These are phyloP conservation scores for Psilocybe sp. DNA, from an alignment of 768 basidiomycete genomes.

Conservation along the genomic window DNA sequence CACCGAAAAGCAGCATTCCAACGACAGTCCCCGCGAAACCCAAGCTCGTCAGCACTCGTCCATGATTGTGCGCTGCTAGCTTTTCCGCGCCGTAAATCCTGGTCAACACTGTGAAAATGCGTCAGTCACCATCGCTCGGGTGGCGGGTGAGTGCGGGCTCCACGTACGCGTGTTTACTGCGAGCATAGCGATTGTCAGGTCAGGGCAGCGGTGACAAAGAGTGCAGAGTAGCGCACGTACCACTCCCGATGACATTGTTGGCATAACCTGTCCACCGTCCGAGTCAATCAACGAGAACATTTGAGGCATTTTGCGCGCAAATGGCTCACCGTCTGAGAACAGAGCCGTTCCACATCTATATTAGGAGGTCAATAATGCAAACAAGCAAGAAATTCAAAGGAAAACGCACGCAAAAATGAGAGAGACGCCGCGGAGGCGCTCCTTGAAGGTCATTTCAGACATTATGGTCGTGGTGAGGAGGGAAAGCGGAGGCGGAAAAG, in stretches of 20 bases:
- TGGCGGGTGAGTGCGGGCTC: not conserved
- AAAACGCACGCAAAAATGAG: slow-evolving; percentile 79
- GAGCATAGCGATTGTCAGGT: not conserved
- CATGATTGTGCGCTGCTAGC: slow-evolving; percentile 54
- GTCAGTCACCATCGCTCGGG: not conserved
- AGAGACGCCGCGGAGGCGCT: slow-evolving; percentile 56
- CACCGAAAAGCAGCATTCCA: slow-evolving; percentile 79
- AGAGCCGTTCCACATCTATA: slow-evolving; percentile 80
- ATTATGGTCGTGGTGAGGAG: no score
- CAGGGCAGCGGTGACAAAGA: not conserved
- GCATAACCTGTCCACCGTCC: slow-evolving; percentile 59
- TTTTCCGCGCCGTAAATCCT: slow-evolving; percentile 64
- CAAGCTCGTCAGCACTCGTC: slow-evolving; percentile 61
- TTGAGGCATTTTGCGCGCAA: not conserved
- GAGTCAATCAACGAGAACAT: slow-evolving; percentile 4
- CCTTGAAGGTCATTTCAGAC: slow-evolving; percentile 18
- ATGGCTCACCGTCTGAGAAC: slow-evolving; percentile 72
- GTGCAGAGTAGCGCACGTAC: slow-evolving; percentile 38
- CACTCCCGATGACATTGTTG: slow-evolving; percentile 74
- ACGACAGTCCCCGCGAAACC: slow-evolving; percentile 85
- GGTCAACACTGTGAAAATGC: slow-evolving; percentile 49
- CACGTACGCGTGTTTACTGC: slow-evolving; percentile 67
- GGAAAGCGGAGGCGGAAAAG: no score
- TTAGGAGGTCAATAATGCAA: not conserved
- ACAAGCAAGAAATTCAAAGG: not conserved